Evolutionary conservation across 73 alveolate genomes (phyloP).

Genomic region (Tetrahymena thermophila): DNA sequence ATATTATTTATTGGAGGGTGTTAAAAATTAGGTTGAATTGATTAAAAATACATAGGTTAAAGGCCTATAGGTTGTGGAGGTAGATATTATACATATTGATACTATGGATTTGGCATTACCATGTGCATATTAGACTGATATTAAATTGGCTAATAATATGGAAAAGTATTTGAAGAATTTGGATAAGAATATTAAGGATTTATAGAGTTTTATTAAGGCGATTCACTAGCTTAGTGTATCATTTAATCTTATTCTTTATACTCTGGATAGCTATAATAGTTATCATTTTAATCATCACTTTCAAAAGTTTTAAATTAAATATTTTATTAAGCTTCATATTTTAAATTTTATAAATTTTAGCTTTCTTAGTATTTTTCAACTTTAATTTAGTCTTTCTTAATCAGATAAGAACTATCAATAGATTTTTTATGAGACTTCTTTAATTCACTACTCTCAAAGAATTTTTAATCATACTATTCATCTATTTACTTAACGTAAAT

Average conservation of each 20-base stretch:
- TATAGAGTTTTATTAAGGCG: neutral
- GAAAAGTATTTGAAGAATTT: neutral
- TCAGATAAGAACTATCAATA: neutral
- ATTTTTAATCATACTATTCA: too few relatives aligned
- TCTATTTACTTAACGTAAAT: neutral
- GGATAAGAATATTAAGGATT: neutral
- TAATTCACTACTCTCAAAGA: neutral
- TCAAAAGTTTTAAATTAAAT: too few relatives aligned
- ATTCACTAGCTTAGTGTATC: neutral
- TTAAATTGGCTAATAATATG: neutral
- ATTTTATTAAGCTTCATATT: neutral
- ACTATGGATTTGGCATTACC: neutral
- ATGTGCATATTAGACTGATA: neutral
- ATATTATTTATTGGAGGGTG: neutral
- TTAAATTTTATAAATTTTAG: too few relatives aligned
- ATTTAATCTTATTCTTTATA: neutral
- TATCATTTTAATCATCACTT: neutral
- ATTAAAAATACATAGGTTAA: neutral
- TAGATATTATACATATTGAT: neutral
- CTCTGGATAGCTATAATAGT: neutral
- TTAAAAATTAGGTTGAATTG: neutral
- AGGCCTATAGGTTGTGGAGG: neutral
- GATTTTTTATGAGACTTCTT: too few relatives aligned
- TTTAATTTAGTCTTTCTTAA: neutral
- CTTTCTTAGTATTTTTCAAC: neutral